These are phyloP conservation scores for Mortierella sp. DNA, from an alignment of 371 early-diverging fungal genomes.

Conservation along the genomic window DNA sequence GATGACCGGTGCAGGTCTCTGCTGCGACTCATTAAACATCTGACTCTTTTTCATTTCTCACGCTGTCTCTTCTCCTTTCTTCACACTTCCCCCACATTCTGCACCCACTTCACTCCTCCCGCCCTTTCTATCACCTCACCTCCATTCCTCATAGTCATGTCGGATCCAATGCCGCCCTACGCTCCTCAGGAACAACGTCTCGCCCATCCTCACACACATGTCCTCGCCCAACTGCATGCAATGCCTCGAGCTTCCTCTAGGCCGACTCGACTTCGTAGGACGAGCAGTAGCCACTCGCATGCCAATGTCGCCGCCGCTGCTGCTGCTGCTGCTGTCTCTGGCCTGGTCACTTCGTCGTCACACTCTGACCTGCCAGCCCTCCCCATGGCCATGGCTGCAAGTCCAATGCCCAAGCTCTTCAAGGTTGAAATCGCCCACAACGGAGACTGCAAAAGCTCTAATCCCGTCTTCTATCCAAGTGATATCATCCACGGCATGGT, in stretches of 20 bases:
- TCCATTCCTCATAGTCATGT: neutral
- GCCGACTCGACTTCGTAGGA: neutral
- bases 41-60: neutral
- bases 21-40: no score
- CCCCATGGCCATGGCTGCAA: constrained; percentile 21
- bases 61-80: neutral
- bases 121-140: neutral
- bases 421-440: constrained; percentile 49
- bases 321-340: neutral
- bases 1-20: no score
- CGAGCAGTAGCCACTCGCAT: constrained; percentile 15
- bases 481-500: constrained; percentile 53
- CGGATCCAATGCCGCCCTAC: neutral
- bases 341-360: neutral
- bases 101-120: neutral
- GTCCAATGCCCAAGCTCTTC: constrained; percentile 49
- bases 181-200: constrained; percentile 3
- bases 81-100: constrained; percentile 5
- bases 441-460: constrained; percentile 45
- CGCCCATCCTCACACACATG: constrained; percentile 26
- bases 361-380: constrained; percentile 1
- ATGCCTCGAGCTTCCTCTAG: constrained; percentile 4
- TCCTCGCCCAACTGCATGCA: constrained; percentile 13
- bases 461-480: constrained; percentile 45
- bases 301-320: neutral